These are phyloP conservation scores for Trichaptum fuscoviolaceum DNA, from an alignment of 768 basidiomycete genomes.

Conservation along the genomic window DNA sequence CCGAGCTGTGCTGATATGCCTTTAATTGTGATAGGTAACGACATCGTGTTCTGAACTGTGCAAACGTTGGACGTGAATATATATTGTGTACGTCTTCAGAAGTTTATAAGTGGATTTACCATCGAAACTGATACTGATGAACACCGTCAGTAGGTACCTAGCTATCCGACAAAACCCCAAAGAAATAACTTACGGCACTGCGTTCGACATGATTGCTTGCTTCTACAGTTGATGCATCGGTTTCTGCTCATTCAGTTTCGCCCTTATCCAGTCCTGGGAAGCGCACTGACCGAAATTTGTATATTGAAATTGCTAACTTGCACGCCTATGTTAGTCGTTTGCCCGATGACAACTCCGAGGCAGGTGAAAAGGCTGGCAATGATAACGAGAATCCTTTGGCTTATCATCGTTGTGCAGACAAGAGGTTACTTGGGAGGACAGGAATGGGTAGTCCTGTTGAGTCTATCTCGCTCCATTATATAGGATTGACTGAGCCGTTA, in stretches of 20 bases:
- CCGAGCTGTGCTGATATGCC: neutral
- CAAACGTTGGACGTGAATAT: neutral
- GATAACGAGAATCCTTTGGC: neutral
- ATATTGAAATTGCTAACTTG: neutral
- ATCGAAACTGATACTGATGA: neutral
- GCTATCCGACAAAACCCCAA: neutral
- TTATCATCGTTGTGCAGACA: neutral
- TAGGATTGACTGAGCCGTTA: neutral
- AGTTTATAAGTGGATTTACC: neutral
- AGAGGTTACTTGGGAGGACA: too few relatives aligned
- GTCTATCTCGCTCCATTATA: neutral
- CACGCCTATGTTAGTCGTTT: neutral
- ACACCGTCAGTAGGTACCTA: neutral
- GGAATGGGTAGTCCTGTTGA: too few relatives aligned
- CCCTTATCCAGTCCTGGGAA: neutral
- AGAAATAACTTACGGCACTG: neutral
- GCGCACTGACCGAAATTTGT: neutral
- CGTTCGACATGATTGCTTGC: neutral
- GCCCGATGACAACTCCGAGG: neutral
- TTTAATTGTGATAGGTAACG: neutral
- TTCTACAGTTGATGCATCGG: neutral
- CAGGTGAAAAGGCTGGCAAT: neutral
- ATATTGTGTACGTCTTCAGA: neutral
- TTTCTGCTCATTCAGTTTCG: neutral
- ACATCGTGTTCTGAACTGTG: neutral